phyloP scores from a whole-genome alignment of 2,329 filamentous ascomycete genomes.

The Akanthomyces dipterigenus region DNA sequence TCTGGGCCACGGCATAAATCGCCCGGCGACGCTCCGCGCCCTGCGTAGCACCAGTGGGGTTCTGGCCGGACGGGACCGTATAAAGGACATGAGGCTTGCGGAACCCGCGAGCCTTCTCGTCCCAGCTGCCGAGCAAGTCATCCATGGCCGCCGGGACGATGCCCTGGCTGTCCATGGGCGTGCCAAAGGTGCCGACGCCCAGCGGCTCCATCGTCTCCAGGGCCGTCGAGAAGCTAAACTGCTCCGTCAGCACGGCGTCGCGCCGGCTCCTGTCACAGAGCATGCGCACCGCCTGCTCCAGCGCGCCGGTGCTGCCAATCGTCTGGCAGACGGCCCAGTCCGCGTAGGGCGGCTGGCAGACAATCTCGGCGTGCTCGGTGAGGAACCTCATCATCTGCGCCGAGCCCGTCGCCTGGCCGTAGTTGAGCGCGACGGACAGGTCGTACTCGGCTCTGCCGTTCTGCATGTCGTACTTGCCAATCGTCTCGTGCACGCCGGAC shows the following conservation, averaged over 20 bases:
- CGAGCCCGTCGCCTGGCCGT: slow-evolving; percentile 78
- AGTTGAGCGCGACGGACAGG: slow-evolving; percentile 85
- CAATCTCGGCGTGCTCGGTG: slow-evolving; percentile 91
- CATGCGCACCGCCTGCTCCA: slow-evolving; percentile 80
- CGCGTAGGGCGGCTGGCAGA: slow-evolving; percentile 77
- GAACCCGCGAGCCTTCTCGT: slow-evolving; percentile 34
- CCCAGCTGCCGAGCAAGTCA: slow-evolving; percentile 43
- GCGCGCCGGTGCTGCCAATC: slow-evolving; percentile 76
- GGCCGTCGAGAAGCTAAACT: slow-evolving; percentile 80
- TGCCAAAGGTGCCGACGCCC: slow-evolving; percentile 45
- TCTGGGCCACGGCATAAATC: slow-evolving; percentile 71
- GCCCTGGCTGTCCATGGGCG: slow-evolving; percentile 46
- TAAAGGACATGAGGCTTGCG: slow-evolving; percentile 51
- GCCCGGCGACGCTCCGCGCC: slow-evolving; percentile 57
- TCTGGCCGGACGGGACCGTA: slow-evolving; percentile 71
- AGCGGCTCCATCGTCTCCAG: slow-evolving; percentile 51
- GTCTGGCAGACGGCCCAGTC: slow-evolving; percentile 86
- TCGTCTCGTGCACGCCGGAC: slow-evolving; percentile 52
- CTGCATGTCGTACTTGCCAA: slow-evolving; percentile 78
- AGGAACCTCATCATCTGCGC: slow-evolving; percentile 85
- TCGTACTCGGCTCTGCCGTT: slow-evolving; percentile 55
- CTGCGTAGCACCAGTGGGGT: slow-evolving; percentile 84
- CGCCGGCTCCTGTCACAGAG: slow-evolving; percentile 62
- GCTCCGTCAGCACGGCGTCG: slow-evolving; percentile 78
- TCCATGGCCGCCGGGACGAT: slow-evolving; percentile 47